Base-by-base conservation (phyloP, 306 rosid species). In the Cicer judaicum region DNA sequence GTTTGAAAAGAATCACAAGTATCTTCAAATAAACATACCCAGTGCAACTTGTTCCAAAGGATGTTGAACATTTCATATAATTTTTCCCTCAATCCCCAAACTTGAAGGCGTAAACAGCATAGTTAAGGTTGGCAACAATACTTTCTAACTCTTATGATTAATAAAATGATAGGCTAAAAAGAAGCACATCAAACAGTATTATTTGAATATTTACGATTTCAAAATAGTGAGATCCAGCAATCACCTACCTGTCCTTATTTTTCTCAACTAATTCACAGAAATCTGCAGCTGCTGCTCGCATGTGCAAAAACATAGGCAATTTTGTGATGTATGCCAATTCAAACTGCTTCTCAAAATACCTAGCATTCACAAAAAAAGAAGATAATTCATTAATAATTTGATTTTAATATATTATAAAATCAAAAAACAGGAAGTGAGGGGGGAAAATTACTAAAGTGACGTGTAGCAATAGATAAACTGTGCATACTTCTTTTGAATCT, bases 321-420 rank as follows among this genome's bases (percentile, higher is more conserved):
- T 90, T 93, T 64, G 94, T 87, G 56, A 86, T 78, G 68, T 84
- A 16, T 47, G 98, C 92, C 78, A 94, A 77, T 79, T 94, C 96
- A 72, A 94, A 91, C 79, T 93, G 98, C 93, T 86, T 94, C 93
- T 91, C 93, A 8, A 90, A 94, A 77, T 91, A 94, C 85, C 98
- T 94, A 65, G 75, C 66, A 83, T 88, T 68, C 76, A 62, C 78
- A 9, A 0, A 64, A 39, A 61, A 72, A 13, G 0, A 66, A 15
- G 49, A 70, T 13, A 10, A 80, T 41, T 42, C 43, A 41, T 53
- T 7, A 34, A 24, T 40, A 42, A 44, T 46, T 77, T 72, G 42
- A 49, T 46, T 77, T 72, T 55, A 71, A 70, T 62, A 14, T 34
- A 79, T 16, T 1, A 13, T 43, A 49, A 18, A 47, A 78, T 53